These are phyloP conservation scores for Apiotrichum laibachii DNA, from an alignment of 1,284 basidiomycete genomes.

Conservation along the genomic window DNA sequence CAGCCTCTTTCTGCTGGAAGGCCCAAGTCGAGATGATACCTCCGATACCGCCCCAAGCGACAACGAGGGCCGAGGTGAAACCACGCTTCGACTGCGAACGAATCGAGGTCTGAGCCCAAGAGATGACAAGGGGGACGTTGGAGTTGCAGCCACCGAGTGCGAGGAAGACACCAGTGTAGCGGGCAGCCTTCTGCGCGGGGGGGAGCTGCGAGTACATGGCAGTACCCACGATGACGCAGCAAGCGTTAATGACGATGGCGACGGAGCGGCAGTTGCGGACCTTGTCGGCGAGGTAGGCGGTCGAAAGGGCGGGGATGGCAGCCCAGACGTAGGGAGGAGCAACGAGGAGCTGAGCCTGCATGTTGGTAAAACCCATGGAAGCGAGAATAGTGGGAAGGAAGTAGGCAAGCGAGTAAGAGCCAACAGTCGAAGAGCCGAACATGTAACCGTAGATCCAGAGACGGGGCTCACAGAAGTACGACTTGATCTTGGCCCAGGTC, in stretches of 20 bases:
- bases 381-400: conserved; percentile 53
- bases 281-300: conserved; percentile 49
- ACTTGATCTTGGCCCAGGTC: conserved; percentile 39
- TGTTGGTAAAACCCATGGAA: conserved; percentile 13
- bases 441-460: conserved; percentile 53
- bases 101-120: conserved; percentile 51
- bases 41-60: conserved; percentile 52
- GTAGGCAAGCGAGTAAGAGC: conserved; percentile 34
- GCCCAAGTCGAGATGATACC: conserved; percentile 41
- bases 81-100: conserved; percentile 50
- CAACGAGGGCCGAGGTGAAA: conserved; percentile 48
- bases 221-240: conserved; percentile 15
- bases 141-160: conserved; percentile 44
- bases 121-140: conserved; percentile 41
- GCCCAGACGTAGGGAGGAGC: conserved; percentile 51
- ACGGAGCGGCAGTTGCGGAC: conserved; percentile 6
- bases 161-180: conserved; percentile 52
- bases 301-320: conserved; percentile 44
- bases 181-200: conserved; percentile 28
- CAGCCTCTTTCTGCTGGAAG: conserved; percentile 18
- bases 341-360: conserved; percentile 43
- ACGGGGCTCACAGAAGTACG: conserved; percentile 50
- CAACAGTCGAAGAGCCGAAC: conserved; percentile 38
- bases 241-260: conserved; percentile 11
- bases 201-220: conserved; percentile 21